Evolutionary conservation across 306 rosid species (phyloP).

Genomic region (Lagenaria siceraria): DNA sequence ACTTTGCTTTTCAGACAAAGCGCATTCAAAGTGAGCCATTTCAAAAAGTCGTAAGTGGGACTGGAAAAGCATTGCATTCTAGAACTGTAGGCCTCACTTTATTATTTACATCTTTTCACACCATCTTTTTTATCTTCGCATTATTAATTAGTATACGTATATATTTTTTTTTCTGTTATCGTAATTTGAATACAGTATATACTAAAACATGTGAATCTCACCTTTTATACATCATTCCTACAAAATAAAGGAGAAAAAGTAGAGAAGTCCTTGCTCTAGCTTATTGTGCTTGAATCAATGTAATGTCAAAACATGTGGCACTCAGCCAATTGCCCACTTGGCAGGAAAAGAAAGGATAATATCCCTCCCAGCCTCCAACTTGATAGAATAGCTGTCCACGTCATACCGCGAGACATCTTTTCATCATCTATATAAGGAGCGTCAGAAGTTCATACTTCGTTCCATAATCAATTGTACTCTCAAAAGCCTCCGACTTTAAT

Average conservation of each 20-base stretch:
- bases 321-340: slow-evolving; percentile 22
- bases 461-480: neutral
- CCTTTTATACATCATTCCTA: neutral
- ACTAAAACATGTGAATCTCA: neutral
- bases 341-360: slow-evolving; percentile 11
- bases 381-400: neutral
- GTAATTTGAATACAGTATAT: neutral
- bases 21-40: slow-evolving; percentile 3
- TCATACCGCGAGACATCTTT: neutral
- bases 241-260: neutral
- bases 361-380: neutral
- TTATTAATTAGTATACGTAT: neutral
- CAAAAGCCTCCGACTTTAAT: neutral
- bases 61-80: neutral
- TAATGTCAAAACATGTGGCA: slow-evolving; percentile 18
- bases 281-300: neutral
- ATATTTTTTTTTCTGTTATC: neutral
- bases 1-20: slow-evolving; percentile 4
- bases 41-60: neutral
- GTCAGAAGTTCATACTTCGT: neutral
- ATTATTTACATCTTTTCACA: neutral
- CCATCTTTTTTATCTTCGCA: neutral
- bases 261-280: neutral
- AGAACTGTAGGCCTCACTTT: neutral
- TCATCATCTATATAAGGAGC: slow-evolving; percentile 5